Conservation (phyloP, 75 land plant genomes). For the Picea glauca region DNA sequence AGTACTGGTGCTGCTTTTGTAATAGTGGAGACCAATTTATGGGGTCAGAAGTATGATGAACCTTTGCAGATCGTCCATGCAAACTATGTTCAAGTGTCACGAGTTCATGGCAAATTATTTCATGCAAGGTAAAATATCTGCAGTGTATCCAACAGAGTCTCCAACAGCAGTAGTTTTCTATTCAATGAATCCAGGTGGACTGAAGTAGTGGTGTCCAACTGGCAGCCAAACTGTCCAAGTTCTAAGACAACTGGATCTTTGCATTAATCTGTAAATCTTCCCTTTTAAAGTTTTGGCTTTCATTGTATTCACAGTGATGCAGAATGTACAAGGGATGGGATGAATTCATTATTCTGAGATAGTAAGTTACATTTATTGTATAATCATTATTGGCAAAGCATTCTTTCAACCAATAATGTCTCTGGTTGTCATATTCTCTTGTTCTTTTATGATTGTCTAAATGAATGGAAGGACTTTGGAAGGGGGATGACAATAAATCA, state of each 20-base stretch:
- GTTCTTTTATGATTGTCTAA: neutral
- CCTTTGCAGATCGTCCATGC: neutral
- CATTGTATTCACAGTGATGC: slow-evolving; percentile 4
- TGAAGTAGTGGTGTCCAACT: neutral
- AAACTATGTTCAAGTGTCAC: neutral
- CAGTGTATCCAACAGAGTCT: neutral
- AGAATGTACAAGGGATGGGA: neutral
- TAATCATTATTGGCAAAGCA: slow-evolving; percentile 1
- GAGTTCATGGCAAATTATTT: neutral
- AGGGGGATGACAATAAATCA: neutral
- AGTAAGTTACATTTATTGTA: neutral
- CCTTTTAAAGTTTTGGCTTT: slow-evolving; percentile 4
- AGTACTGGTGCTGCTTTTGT: slow-evolving; percentile 1
- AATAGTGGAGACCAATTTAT: neutral
- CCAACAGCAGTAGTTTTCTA: neutral
- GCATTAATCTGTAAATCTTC: neutral
- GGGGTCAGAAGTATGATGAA: neutral
- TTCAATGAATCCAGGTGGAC: neutral
- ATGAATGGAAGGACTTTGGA: neutral
- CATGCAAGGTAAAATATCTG: neutral
- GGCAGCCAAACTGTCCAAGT: neutral
- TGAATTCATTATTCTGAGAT: slow-evolving; percentile 5
- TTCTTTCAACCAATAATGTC: slow-evolving; percentile 2
- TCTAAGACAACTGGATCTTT: neutral
- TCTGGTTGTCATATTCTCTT: neutral